Percentiles rank a stretch among this genome's conserved stretches.
These are phyloP conservation scores for Prunus padus DNA, from an alignment of 306 rosid species.

Conservation along the genomic window DNA sequence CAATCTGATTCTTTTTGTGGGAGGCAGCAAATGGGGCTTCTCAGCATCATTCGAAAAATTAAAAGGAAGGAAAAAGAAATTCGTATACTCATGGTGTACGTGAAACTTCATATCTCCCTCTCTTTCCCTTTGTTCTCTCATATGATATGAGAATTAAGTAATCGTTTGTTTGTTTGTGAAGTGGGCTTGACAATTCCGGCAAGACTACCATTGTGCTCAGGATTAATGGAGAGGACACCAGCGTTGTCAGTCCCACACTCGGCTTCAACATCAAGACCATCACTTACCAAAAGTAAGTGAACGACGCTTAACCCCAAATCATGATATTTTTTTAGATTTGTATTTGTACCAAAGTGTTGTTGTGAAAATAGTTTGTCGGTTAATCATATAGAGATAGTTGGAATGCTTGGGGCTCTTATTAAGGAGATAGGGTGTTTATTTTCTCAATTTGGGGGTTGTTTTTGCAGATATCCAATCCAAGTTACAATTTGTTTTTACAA, in stretches of 20 bases:
- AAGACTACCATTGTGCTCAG: slow-evolving; percentile 87
- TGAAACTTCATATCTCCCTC: not conserved
- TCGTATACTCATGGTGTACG: slow-evolving; percentile 93
- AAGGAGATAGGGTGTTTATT: not conserved
- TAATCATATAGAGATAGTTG: not conserved
- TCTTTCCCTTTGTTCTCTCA: not conserved
- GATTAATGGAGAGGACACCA: slow-evolving; percentile 92
- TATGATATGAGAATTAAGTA: not conserved
- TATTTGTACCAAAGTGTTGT: not conserved
- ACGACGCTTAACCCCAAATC: not conserved
- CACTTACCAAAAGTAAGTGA: slow-evolving; percentile 61
- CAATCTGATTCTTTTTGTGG: slow-evolving; percentile 1
- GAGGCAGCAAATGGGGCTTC: slow-evolving; percentile 65
- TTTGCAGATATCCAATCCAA: not conserved
- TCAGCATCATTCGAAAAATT: slow-evolving; percentile 75
- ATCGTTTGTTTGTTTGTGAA: slow-evolving; percentile 20
- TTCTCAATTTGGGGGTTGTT: not conserved
- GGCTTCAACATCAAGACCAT: slow-evolving; percentile 98
- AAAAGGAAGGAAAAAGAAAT: slow-evolving; percentile 92
- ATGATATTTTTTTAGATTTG: not conserved
- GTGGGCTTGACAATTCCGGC: slow-evolving; percentile 94
- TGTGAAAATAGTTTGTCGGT: not conserved
- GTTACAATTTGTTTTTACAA: not conserved
- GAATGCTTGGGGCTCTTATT: not conserved
- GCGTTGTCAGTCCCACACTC: slow-evolving; percentile 90